phyloP scores from a whole-genome alignment of 2,329 filamentous ascomycete genomes.

The Aspergillus uvarum region DNA sequence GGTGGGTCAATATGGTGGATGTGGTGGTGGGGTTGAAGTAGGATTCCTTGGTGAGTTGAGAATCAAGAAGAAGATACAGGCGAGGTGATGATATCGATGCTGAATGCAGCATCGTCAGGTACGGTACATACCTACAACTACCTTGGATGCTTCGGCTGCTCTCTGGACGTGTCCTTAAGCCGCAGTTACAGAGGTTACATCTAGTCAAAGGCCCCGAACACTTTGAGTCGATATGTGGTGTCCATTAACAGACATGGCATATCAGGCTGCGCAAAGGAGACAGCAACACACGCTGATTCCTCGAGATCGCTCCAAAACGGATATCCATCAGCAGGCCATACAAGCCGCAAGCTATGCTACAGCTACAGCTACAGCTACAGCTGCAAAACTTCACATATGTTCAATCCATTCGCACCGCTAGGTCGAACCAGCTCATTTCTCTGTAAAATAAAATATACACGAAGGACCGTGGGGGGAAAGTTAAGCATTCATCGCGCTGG shows the following conservation, averaged over 20 bases:
- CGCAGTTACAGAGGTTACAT: too few species aligned
- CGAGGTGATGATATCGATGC: too few species aligned
- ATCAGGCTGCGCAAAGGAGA: not conserved
- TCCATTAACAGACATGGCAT: too few species aligned
- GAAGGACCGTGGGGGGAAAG: slow-evolving; percentile 1
- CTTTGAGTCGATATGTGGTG: too few species aligned
- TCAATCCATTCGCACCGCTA: not conserved
- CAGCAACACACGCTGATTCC: not conserved
- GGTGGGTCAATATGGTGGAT: slow-evolving; percentile 50
- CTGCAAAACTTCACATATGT: too few species aligned
- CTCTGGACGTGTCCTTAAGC: too few species aligned
- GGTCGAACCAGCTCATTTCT: not conserved
- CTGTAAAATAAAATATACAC: not conserved
- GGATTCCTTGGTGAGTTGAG: not conserved
- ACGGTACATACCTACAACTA: too few species aligned
- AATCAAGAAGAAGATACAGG: not conserved
- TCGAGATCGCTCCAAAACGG: too few species aligned
- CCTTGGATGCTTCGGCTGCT: too few species aligned
- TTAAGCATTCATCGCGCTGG: slow-evolving; percentile 24
- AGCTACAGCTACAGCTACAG: too few species aligned
- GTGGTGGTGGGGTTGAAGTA: slow-evolving; percentile 45
- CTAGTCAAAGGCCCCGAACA: not conserved
- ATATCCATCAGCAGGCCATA: too few species aligned
- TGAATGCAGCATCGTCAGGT: too few species aligned
- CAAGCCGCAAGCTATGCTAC: not conserved